Evolutionary conservation across 805 yeast species (phyloP).

Genomic region (Yamadazyma tumulicola): DNA sequence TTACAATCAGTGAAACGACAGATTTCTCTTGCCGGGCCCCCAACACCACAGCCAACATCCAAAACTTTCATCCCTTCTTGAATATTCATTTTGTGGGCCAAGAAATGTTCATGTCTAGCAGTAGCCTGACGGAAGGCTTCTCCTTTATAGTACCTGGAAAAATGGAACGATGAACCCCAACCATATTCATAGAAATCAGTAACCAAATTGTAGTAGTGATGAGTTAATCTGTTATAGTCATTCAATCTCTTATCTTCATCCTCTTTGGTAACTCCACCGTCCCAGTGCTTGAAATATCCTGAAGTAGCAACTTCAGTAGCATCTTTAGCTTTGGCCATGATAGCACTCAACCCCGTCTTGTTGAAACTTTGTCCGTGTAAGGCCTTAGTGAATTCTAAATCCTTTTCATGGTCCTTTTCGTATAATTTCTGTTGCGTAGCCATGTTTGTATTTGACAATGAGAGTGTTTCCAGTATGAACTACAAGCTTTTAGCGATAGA

Average conservation of each 20-base stretch:
- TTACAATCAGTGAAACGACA: constrained; percentile 84
- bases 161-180: constrained; percentile 98
- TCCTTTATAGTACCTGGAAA: constrained; percentile 88
- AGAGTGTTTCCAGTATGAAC: no score
- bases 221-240: constrained; percentile 88
- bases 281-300: constrained; percentile 97
- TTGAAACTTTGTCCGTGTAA: constrained; percentile 77
- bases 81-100: constrained; percentile 83
- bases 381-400: constrained; percentile 74
- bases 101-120: constrained; percentile 95
- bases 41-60: constrained; percentile 99
- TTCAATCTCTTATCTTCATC: constrained; percentile 72
- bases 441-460: no score
- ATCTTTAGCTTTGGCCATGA: constrained; percentile 68
- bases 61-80: constrained; percentile 78
- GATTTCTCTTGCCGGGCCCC: constrained; percentile 98
- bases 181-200: constrained; percentile 99
- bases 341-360: constrained; percentile 71
- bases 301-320: constrained; percentile 79
- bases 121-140: constrained; percentile 92
- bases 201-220: constrained; percentile 93
- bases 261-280: constrained; percentile 73
- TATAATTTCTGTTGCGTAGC: constrained; percentile 27
- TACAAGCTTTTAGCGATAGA: no score
- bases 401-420: constrained; percentile 53